Percentiles rank a stretch among this genome's conserved stretches.
Evolutionary conservation across 345 rosid species (phyloP).

Genomic region (Pugionium dolabratum): DNA sequence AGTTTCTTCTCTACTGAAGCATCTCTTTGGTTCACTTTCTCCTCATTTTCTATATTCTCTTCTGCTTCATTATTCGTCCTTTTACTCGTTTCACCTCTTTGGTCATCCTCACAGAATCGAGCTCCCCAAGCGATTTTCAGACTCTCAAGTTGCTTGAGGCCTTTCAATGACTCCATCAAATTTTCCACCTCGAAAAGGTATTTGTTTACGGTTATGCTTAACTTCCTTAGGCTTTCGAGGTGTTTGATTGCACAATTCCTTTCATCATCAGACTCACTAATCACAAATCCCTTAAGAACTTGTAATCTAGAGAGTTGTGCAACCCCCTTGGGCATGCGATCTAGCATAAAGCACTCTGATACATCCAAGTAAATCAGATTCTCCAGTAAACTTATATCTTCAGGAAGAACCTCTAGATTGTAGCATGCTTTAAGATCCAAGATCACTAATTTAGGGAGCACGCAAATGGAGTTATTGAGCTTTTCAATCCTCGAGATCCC

Average conservation of each 20-base stretch:
- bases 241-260: conserved; percentile 24
- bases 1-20: neutral
- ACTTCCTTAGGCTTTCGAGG: conserved; percentile 34
- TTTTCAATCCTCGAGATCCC: conserved; percentile 55
- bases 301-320: conserved; percentile 37
- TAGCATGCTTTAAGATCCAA: conserved; percentile 65
- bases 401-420: conserved; percentile 53
- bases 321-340: conserved; percentile 48
- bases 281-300: conserved; percentile 67
- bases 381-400: conserved; percentile 40
- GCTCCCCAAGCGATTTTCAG: conserved; percentile 50
- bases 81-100: neutral
- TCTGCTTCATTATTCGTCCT: neutral
- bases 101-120: neutral
- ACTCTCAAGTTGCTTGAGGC: conserved; percentile 30
- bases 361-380: conserved; percentile 52
- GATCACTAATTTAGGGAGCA: conserved; percentile 40
- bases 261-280: conserved; percentile 32
- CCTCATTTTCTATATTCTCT: neutral
- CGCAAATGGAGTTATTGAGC: conserved; percentile 35
- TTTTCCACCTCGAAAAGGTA: neutral
- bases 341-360: conserved; percentile 59
- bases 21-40: neutral
- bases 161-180: conserved; percentile 4
- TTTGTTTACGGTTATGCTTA: conserved; percentile 44